Conservation (phyloP, 306 rosid species). For the Sindora glabra region DNA sequence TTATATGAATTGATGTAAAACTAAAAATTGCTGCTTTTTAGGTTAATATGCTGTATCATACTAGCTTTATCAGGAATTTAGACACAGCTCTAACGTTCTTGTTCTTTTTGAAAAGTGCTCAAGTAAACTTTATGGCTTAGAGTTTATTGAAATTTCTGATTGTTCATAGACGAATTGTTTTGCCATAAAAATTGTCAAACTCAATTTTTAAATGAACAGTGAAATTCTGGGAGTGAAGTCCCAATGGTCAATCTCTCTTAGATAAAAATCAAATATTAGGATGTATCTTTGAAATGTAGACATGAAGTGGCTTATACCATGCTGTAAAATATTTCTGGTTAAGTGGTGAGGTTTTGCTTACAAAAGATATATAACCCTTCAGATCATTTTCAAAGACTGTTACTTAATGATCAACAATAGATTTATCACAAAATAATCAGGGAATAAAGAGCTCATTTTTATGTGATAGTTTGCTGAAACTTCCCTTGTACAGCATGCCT, state of each 20-base stretch:
- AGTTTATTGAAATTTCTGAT: background rate
- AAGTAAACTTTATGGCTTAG: background rate
- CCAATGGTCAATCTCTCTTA: too few relatives aligned
- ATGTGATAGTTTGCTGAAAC: background rate
- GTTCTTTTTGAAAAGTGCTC: background rate
- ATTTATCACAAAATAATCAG: background rate
- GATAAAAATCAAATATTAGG: background rate
- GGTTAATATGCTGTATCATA: background rate
- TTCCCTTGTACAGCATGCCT: background rate
- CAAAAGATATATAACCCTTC: background rate
- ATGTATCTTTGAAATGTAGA: background rate
- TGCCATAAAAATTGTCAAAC: background rate
- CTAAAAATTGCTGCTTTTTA: background rate
- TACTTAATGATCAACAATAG: background rate
- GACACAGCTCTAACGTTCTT: background rate
- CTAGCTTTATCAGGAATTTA: conserved; percentile 10
- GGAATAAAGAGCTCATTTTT: background rate
- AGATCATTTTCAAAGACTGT: background rate
- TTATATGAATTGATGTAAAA: background rate
- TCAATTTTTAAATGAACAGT: background rate
- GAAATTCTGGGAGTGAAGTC: too few relatives aligned
- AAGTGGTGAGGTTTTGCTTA: background rate
- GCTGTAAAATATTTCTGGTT: background rate
- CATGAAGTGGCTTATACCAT: background rate
- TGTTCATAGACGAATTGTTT: background rate